Evolutionary conservation across 441 rosid species (phyloP).

Genomic region (Syzygium syzygioides): DNA sequence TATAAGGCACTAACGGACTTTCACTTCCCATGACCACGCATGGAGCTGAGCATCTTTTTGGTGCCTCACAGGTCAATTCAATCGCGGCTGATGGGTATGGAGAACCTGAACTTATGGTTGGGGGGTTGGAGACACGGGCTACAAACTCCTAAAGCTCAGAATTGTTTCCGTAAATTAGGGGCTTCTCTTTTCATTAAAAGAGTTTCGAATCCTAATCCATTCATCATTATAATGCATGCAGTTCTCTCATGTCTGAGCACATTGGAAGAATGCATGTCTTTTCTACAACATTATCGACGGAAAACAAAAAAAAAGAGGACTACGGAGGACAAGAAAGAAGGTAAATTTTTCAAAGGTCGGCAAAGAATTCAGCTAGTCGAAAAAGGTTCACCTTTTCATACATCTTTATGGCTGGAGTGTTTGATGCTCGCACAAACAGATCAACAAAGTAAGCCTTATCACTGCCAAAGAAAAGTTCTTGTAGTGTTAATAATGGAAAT

Average conservation of each 20-base stretch:
- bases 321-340: not conserved
- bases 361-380: not conserved
- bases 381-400: slow-evolving; percentile 70
- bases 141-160: not conserved
- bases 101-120: not conserved
- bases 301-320: not conserved
- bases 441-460: slow-evolving; percentile 95
- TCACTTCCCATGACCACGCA: not conserved
- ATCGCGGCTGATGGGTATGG: not conserved
- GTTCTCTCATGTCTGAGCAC: not conserved
- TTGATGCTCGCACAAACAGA: slow-evolving; percentile 95
- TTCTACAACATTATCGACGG: not conserved
- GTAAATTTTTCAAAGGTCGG: not conserved
- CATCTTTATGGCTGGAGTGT: slow-evolving; percentile 95
- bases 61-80: not conserved
- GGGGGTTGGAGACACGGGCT: not conserved
- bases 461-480: slow-evolving; percentile 33
- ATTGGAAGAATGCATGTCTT: not conserved
- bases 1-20: not conserved
- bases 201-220: not conserved
- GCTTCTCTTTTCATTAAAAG: not conserved
- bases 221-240: not conserved
- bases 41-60: not conserved
- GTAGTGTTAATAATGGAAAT: not conserved
- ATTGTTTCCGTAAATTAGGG: not conserved